Evolutionary conservation across 202 grass and related monocot genomes (phyloP).

Genomic region (Panicum hallii): DNA sequence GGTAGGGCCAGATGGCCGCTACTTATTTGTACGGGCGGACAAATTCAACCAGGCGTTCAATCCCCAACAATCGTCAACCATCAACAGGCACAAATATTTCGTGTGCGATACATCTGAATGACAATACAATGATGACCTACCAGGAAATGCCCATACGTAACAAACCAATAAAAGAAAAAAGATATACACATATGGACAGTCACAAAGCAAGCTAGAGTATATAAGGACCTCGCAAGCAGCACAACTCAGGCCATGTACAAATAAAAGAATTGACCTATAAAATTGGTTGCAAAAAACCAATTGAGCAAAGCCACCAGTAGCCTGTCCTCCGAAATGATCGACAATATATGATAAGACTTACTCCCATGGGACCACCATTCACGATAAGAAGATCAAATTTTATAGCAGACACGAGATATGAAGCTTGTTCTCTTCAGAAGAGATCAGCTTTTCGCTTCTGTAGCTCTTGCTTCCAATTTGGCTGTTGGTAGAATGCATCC

Average conservation of each 20-base stretch:
- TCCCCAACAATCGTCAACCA: slow-evolving; percentile 22
- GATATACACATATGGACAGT: slow-evolving; percentile 63
- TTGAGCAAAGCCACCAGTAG: slow-evolving; percentile 58
- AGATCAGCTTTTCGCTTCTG: slow-evolving; percentile 90
- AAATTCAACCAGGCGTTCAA: neutral
- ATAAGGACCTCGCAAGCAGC: slow-evolving; percentile 52
- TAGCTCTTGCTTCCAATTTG: slow-evolving; percentile 92
- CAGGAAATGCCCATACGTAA: slow-evolving; percentile 42
- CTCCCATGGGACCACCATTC: slow-evolving; percentile 46
- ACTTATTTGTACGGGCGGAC: neutral
- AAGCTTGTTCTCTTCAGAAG: slow-evolving; percentile 59
- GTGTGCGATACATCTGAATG: slow-evolving; percentile 34
- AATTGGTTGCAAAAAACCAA: slow-evolving; percentile 57
- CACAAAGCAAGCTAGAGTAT: slow-evolving; percentile 51
- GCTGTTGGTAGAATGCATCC: slow-evolving; percentile 78
- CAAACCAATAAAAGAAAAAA: slow-evolving; percentile 46
- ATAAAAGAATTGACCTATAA: slow-evolving; percentile 83
- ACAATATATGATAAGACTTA: slow-evolving; percentile 35
- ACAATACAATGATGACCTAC: slow-evolving; percentile 34
- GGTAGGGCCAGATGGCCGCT: too few relatives aligned
- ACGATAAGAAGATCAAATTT: slow-evolving; percentile 44
- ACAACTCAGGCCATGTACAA: slow-evolving; percentile 77
- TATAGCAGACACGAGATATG: slow-evolving; percentile 40
- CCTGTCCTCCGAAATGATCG: slow-evolving; percentile 47
- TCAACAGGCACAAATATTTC: slow-evolving; percentile 31